Conservation (phyloP, 1,139 yeast species). For the Nakaseomyces uthaithaninus region DNA sequence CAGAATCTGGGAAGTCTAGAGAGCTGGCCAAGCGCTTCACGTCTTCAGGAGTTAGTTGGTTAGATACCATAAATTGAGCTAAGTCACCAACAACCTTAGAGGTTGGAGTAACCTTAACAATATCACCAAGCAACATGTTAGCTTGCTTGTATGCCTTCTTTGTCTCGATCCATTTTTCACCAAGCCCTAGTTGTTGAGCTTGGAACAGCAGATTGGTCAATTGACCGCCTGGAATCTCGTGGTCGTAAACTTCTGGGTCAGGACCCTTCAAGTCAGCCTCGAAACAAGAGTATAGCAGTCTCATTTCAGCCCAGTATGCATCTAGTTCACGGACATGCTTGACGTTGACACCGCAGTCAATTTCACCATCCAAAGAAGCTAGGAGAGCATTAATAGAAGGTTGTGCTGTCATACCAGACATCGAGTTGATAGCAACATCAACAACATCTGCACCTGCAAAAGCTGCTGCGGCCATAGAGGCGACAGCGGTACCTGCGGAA, state of each 20-base stretch:
- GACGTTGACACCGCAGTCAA: slow-evolving; percentile 65
- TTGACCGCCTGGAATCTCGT: slow-evolving; percentile 99
- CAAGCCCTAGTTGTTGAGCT: slow-evolving; percentile 97
- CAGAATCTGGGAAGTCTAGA: slow-evolving; percentile 96
- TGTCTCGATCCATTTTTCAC: slow-evolving; percentile 92
- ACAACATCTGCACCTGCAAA: slow-evolving; percentile 96
- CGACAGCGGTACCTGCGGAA: slow-evolving; percentile 98
- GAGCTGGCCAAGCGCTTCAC: slow-evolving; percentile 79
- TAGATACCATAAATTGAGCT: slow-evolving; percentile 98
- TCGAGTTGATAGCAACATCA: slow-evolving; percentile 93
- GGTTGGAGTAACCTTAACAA: slow-evolving; percentile 97
- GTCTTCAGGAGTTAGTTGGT: slow-evolving; percentile 78
- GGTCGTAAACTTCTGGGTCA: slow-evolving; percentile 96
- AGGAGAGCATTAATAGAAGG: slow-evolving; percentile 89
- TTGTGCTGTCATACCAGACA: slow-evolving; percentile 98
- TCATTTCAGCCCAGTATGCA: slow-evolving; percentile 97
- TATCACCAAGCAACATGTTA: slow-evolving; percentile 82
- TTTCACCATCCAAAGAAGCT: slow-evolving; percentile 84
- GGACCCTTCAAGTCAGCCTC: slow-evolving; percentile 99
- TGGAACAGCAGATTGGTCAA: slow-evolving; percentile 95
- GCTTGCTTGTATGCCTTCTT: slow-evolving; percentile 90
- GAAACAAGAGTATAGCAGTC: slow-evolving; percentile 89
- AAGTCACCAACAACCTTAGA: slow-evolving; percentile 98
- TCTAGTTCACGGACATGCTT: slow-evolving; percentile 73
- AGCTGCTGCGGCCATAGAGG: slow-evolving; percentile 92